Evolutionary conservation across 768 basidiomycete genomes (phyloP).

Genomic region (Epithele typhae): DNA sequence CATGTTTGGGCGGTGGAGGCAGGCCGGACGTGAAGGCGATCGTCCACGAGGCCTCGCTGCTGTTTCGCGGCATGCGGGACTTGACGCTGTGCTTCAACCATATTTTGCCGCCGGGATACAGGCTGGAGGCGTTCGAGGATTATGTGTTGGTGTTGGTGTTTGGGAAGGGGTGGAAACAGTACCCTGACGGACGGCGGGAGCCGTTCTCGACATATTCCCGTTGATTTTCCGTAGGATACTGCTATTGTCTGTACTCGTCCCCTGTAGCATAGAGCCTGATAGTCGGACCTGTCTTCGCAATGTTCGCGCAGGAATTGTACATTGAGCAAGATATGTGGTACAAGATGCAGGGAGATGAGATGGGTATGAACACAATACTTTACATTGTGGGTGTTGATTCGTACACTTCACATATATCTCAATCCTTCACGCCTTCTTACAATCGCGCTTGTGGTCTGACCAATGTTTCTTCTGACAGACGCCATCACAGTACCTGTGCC

Average conservation of each 20-base stretch:
- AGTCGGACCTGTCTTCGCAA: not conserved
- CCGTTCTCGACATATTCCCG: not conserved
- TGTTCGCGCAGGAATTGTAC: too few relatives aligned
- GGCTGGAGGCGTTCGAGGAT: slow-evolving; percentile 1
- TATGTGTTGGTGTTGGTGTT: slow-evolving; percentile 5
- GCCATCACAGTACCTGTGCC: slow-evolving; percentile 40
- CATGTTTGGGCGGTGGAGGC: too few relatives aligned
- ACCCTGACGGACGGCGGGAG: not conserved
- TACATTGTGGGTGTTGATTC: not conserved
- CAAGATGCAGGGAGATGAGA: not conserved
- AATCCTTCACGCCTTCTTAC: slow-evolving; percentile 15
- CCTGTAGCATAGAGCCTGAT: not conserved
- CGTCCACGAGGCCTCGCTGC: not conserved
- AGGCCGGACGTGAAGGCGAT: not conserved
- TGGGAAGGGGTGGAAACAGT: not conserved
- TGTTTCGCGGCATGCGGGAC: not conserved
- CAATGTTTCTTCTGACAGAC: slow-evolving; percentile 36
- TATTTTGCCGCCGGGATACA: slow-evolving; percentile 3
- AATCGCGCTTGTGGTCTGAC: slow-evolving; percentile 30
- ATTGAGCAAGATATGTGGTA: not conserved
- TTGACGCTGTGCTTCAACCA: slow-evolving; percentile 2
- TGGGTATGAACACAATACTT: not conserved
- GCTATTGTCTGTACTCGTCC: not conserved
- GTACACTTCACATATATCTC: not conserved
- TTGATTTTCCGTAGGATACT: not conserved